phyloP scores from a whole-genome alignment of 2,329 filamentous ascomycete species.

The Diaporthe amygdali region DNA sequence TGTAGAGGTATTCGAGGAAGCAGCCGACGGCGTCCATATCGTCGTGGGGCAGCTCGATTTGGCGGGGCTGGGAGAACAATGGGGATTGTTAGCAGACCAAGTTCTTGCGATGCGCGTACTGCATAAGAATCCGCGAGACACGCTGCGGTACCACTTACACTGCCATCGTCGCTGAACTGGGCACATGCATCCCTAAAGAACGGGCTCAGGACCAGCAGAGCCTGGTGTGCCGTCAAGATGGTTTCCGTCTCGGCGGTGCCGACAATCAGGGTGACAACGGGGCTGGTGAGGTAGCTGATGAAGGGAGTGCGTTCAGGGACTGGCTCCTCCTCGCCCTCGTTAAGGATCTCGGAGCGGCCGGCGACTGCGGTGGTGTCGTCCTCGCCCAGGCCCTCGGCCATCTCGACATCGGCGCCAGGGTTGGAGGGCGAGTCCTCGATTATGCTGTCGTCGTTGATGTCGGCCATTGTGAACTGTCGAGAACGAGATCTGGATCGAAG shows the following conservation, averaged over 20 bases:
- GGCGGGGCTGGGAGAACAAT: conserved; percentile 55
- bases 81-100: background rate
- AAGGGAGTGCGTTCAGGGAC: conserved; percentile 47
- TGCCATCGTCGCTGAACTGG: conserved; percentile 64
- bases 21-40: conserved; percentile 77
- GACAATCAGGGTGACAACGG: conserved; percentile 71
- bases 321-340: conserved; percentile 40
- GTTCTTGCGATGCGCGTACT: background rate
- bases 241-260: conserved; percentile 64
- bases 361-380: conserved; percentile 16
- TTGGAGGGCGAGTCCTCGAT: conserved; percentile 35
- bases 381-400: conserved; percentile 36
- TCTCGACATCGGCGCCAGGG: conserved; percentile 40
- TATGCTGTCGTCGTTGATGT: conserved; percentile 39
- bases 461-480: conserved; percentile 34
- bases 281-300: conserved; percentile 68
- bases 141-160: conserved; percentile 50
- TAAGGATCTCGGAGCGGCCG: conserved; percentile 39
- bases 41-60: conserved; percentile 71
- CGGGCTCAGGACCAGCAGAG: conserved; percentile 74
- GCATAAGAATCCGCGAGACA: background rate
- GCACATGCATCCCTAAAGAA: conserved; percentile 71
- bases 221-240: conserved; percentile 80
- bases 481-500: background rate
- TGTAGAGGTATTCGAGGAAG: conserved; percentile 85